These are phyloP conservation scores for Poa pratensis DNA, from an alignment of 176 grass and related monocot genomes.

Conservation along the genomic window DNA sequence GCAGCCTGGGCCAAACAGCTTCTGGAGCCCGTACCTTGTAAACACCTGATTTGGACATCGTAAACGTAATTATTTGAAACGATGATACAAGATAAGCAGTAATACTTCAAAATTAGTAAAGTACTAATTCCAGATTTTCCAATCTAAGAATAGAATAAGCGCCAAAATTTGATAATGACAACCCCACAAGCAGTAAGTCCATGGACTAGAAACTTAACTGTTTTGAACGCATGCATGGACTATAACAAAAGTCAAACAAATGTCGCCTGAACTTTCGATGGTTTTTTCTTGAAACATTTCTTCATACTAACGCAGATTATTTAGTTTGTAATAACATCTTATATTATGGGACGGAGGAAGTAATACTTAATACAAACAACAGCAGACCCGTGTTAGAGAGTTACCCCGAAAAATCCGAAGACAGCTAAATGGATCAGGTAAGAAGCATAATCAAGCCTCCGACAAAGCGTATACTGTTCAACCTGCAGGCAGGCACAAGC, in stretches of 20 bases:
- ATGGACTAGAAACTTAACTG: too few species aligned
- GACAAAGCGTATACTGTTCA: conserved; percentile 59
- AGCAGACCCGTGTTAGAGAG: neutral
- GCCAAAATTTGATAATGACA: conserved; percentile 19
- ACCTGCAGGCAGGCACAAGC: conserved; percentile 53
- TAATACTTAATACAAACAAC: conserved; percentile 1
- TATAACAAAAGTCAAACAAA: neutral
- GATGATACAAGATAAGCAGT: conserved; percentile 2
- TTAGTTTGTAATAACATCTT: neutral
- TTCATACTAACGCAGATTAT: neutral
- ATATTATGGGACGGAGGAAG: neutral
- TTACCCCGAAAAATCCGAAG: conserved; percentile 94
- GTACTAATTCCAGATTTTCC: neutral
- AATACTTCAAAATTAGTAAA: neutral
- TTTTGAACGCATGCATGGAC: neutral
- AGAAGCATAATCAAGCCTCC: conserved; percentile 67
- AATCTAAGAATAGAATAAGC: neutral
- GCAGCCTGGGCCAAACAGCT: conserved; percentile 74
- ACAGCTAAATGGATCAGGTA: conserved; percentile 81
- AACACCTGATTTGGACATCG: conserved; percentile 63
- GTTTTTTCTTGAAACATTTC: neutral
- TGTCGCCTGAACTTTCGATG: neutral
- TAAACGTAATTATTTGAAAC: conserved; percentile 20
- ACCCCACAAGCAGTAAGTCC: neutral
- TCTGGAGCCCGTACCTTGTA: conserved; percentile 89